Base-by-base conservation (phyloP, 192 early-diverging fungal genomes). In the Coemansia interrupta region DNA sequence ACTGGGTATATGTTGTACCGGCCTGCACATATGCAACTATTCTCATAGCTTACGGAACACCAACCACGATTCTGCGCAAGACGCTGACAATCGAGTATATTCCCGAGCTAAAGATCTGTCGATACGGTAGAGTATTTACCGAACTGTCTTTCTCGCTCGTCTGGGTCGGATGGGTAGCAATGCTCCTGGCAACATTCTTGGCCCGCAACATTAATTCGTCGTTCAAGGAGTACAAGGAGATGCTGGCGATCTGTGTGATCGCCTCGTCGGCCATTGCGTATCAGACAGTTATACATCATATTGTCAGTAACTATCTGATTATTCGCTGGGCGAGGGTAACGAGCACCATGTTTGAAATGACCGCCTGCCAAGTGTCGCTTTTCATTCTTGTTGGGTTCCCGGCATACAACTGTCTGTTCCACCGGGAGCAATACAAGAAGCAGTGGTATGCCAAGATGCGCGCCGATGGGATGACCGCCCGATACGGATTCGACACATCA, bases 181-280 rank as follows among this genome's bases (percentile, higher is more conserved):
- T 65, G 1, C 2, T 72, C 0, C 10, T 68, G 13, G 10, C 50
- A 3, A 52, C 74, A 0, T 60, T 61, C 5, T 10, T 71, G 15
- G 69, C 69, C 5, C 74, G 74, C 22, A 57, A 78, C 12, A 78
- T 78, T 36, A 78, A 78, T 38, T 62, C 68, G 1, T 78, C 74
- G n/a, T 78, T 78, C 42, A 68, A 72, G 5, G 74, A 78, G 45
- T 71, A 72, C 24, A 53, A 32, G n/a, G 74, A 78, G 41, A 78
- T 78, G 74, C 40, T 78, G 10, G 0, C 61, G 3, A 72, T 78
- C 2, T 57, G 66, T 29, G n/a, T 50, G 0, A 29, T 78, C 7
- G 17, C 52, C 10, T 62, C 65, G 0, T 42, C 43, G 2, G 43
- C 69, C 10, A 51, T 78, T 12, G 15, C 45, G 2, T 72, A 78